These are phyloP conservation scores for Neopestalotiopsis sp. DNA, from an alignment of 2,329 filamentous ascomycete species.

Conservation along the genomic window DNA sequence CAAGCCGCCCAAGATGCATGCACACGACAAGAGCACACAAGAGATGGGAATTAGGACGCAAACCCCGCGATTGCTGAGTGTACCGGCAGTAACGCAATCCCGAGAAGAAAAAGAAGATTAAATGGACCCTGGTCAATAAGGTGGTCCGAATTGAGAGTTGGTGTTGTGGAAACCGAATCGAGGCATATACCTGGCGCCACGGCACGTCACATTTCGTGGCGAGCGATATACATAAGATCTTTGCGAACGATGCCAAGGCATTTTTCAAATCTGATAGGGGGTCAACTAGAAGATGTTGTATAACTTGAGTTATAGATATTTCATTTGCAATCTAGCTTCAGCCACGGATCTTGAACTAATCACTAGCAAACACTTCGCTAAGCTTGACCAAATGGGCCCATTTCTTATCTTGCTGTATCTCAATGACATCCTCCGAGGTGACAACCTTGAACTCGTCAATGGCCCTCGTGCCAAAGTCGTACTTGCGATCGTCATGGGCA, in stretches of 20 bases:
- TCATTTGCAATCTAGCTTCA: background rate
- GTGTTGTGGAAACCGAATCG: too few relatives aligned
- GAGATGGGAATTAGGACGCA: background rate
- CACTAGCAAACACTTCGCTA: conserved; percentile 32
- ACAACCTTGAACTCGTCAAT: conserved; percentile 42
- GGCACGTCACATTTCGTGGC: too few relatives aligned
- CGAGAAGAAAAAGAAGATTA: background rate
- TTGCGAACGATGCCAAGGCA: too few relatives aligned
- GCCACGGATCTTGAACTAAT: background rate
- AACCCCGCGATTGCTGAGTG: background rate
- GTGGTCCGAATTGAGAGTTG: background rate
- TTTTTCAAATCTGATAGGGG: too few relatives aligned
- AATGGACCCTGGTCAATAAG: background rate
- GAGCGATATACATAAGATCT: too few relatives aligned
- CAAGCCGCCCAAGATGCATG: background rate
- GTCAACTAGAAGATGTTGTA: background rate
- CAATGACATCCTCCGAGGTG: conserved; percentile 37
- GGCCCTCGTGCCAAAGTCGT: conserved; percentile 38
- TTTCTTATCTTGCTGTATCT: conserved; percentile 38
- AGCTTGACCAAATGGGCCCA: conserved; percentile 39
- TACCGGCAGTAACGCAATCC: background rate
- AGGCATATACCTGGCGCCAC: too few relatives aligned
- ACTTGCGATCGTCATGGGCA: conserved; percentile 35
- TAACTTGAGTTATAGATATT: background rate
- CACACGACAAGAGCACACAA: background rate